Base-by-base conservation (phyloP, 1,139 yeast genomes). In the Candida sanyaensis region DNA sequence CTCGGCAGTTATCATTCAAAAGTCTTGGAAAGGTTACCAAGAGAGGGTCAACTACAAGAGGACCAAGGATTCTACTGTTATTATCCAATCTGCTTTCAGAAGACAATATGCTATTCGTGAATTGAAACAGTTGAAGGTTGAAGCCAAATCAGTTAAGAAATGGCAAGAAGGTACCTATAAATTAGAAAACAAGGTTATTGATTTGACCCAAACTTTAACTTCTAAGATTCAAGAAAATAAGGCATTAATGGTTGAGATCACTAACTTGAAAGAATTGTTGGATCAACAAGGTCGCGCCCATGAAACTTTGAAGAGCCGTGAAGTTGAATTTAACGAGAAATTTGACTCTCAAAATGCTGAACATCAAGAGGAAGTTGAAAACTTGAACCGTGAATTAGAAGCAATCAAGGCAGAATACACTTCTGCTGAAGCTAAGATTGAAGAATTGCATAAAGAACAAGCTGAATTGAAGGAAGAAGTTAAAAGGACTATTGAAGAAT, bases 141-240 rank as follows among this genome's bases (percentile, higher is more conserved):
- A 93, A 56, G 97, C 97, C 37, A 90, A 90, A 65, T 89, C 96
- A 23, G 96, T 90, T 42, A 86, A 85, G 63, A 96, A 87, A 62
- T 80, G 89, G 74, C 84, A 89, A 68, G 97, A 93, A 65, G 96
- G 90, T 37, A 90, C 96, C 60, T 93, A 90, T 70, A 84, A 88
- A 64, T 80, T 93, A 61, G 99, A 95, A 67, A 93, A 92, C 68
- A 93, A 93, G 76, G 98, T 95, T 24, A 91, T 93, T 55, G 96
- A 92, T 66, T 81, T 95, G 55, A 91, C 97, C 1, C 96, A 92
- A 65, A 81, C 86, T 8, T 76, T 92, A 56, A 83, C 96, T 1
- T 69, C 84, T 27, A 87, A 88, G 68, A 83, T 86, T 37, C 87
- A 82, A 59, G 97, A 90, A 59, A 92, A 91, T 68, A 87, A 86